Base-by-base conservation (phyloP, 1,139 yeast species). In the Nakaseomyces glabratus region DNA sequence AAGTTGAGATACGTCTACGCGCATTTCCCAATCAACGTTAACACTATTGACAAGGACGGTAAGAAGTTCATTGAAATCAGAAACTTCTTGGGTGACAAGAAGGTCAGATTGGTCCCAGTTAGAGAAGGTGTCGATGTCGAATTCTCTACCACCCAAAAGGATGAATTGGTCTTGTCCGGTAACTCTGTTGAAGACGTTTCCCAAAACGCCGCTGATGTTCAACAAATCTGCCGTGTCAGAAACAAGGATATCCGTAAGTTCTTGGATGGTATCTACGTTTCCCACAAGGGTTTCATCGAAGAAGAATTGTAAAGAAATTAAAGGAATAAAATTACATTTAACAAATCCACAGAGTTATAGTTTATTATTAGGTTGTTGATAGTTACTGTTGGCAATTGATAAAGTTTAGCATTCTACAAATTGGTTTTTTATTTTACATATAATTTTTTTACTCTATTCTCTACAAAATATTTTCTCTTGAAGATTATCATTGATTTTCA, bases 221-320 rank as follows among this genome's bases (percentile, higher is more conserved):
- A 90, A 73, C 98, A 93, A 75, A 76, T 77, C 70, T 88, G 97
- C 76, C 81, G 93, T 69, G 98, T 88, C 65, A 84, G 96, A 79
- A 90, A 90, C 93, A 93, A 93, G 88, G 99, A 93, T 90, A 90
- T 93, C 88, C 86, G 98, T 75, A 90, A 90, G 81, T 90, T 81
- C 74, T 82, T 90, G 78, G 98, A 90, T 71, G 98, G 98, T 86
- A 88, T 90, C 74, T 90, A 90, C 70, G 98, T 90, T 61, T 88
- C 97, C 53, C 93, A 84, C 73, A 82, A 84, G 71, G 95, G 95
- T 63, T 73, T 74, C 65, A 75, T 90, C 65, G 82, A 54, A 40
- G 62, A 62, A 52, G 65, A 59, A 31, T 54, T 53, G 23, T 61
- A 59, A 52, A 31, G 20, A 14, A n/a, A n/a, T n/a, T n/a, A n/a